A percentile compares a stretch with the other conserved stretches of the same genome.
phyloP scores from a whole-genome alignment of 495 filamentous ascomycete species.

The Evernia prunastri region DNA sequence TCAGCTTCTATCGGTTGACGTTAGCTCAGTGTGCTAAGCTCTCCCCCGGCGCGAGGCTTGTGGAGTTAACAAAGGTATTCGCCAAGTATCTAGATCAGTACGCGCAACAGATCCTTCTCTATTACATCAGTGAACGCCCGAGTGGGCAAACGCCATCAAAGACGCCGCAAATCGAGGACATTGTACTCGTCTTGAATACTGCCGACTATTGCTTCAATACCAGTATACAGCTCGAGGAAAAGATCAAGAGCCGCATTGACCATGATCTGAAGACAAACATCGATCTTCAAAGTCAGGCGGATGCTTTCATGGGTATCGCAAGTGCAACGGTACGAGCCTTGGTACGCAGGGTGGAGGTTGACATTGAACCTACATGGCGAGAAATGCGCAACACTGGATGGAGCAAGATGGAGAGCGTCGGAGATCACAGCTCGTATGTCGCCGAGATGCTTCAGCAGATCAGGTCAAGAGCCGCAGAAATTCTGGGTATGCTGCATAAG shows the following conservation, averaged over 20 bases:
- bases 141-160: slow-evolving; percentile 44
- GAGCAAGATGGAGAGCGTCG: slow-evolving; percentile 89
- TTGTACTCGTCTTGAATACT: slow-evolving; percentile 84
- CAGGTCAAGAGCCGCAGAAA: slow-evolving; percentile 62
- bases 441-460: slow-evolving; percentile 67
- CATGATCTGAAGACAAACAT: slow-evolving; percentile 64
- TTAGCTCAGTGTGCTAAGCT: slow-evolving; percentile 94
- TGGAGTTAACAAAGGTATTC: slow-evolving; percentile 78
- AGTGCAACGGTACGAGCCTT: slow-evolving; percentile 78
- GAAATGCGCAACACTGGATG: slow-evolving; percentile 98
- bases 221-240: slow-evolving; percentile 85
- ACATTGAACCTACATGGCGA: slow-evolving; percentile 80
- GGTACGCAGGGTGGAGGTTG: slow-evolving; percentile 73
- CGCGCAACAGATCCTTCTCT: slow-evolving; percentile 82
- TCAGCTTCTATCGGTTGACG: slow-evolving; percentile 88
- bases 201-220: slow-evolving; percentile 97
- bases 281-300: slow-evolving; percentile 85
- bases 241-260: slow-evolving; percentile 85
- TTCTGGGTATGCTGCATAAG: slow-evolving; percentile 74
- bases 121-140: slow-evolving; percentile 60
- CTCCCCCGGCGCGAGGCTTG: slow-evolving; percentile 76
- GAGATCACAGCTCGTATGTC: slow-evolving; percentile 91
- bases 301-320: slow-evolving; percentile 92
- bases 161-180: slow-evolving; percentile 63
- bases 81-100: slow-evolving; percentile 95